A percentile compares a stretch with the other conserved stretches of the same genome.
Conservation (phyloP, 148 eudicot species). For the Chenopodium formosanum region DNA sequence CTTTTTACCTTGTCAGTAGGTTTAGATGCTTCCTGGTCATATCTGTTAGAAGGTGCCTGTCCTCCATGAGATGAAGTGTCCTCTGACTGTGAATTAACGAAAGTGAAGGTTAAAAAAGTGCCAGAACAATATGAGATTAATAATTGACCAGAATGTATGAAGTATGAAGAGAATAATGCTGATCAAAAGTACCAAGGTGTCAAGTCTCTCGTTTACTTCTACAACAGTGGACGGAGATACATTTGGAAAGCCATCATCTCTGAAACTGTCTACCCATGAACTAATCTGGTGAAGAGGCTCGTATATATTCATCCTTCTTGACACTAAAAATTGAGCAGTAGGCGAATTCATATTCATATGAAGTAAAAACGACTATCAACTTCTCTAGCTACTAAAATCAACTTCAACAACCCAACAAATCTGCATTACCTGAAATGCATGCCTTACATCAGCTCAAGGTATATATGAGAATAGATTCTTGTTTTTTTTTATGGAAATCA, state of each 20-base stretch:
- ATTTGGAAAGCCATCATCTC: constrained; percentile 54
- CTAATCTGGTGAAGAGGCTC: constrained; percentile 79
- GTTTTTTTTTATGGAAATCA: not conserved
- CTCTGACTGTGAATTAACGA: constrained; percentile 50
- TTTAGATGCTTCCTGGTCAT: constrained; percentile 67
- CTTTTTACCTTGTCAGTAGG: constrained; percentile 62
- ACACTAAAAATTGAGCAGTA: constrained; percentile 57
- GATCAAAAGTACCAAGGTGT: constrained; percentile 51
- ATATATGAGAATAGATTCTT: not conserved
- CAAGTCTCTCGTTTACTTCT: constrained; percentile 54
- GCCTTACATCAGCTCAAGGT: constrained; percentile 7
- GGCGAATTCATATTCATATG: constrained; percentile 59
- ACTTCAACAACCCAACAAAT: constrained; percentile 11
- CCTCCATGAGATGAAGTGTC: constrained; percentile 78
- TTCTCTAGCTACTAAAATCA: constrained; percentile 13
- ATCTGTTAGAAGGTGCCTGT: constrained; percentile 48
- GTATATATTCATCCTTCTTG: constrained; percentile 76
- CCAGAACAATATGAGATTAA: not conserved
- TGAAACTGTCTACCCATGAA: constrained; percentile 76
- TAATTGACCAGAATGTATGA: not conserved
- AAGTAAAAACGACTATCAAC: constrained; percentile 17
- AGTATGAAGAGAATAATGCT: not conserved
- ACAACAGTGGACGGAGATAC: constrained; percentile 49
- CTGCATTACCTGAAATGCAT: constrained; percentile 13
- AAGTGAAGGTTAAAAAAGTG: constrained; percentile 7